Conservation (phyloP, 768 basidiomycete species). For the Tubosaeta brunneosetosa region DNA sequence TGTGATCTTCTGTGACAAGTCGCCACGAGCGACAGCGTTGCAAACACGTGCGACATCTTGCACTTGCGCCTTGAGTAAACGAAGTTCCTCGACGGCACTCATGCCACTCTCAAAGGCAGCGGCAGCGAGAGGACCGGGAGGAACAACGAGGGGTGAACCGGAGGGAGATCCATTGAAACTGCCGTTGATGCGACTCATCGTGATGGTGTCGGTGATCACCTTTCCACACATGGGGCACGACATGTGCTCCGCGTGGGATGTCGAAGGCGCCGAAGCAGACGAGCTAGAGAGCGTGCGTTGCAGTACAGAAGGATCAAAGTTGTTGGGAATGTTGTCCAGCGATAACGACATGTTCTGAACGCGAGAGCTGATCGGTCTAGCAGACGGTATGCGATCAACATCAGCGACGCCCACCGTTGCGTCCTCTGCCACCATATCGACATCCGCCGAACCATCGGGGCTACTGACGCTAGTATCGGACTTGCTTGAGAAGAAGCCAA, state of each 20-base stretch:
- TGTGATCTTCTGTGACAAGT: constrained; percentile 73
- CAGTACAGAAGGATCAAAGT: constrained; percentile 34
- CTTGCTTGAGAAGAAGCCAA: constrained; percentile 22
- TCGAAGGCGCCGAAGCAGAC: constrained; percentile 43
- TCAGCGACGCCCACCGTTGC: constrained; percentile 23
- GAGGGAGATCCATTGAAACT: constrained; percentile 26
- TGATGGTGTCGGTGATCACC: constrained; percentile 40
- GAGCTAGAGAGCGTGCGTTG: constrained; percentile 30
- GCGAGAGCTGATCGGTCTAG: constrained; percentile 27
- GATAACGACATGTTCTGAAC: constrained; percentile 46
- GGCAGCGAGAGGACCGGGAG: constrained; percentile 51
- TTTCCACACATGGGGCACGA: constrained; percentile 56
- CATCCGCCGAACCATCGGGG: constrained; percentile 17
- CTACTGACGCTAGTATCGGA: constrained; percentile 17
- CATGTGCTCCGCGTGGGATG: constrained; percentile 37
- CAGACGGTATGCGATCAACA: constrained; percentile 17
- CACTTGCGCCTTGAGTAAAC: constrained; percentile 77
- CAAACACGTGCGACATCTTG: constrained; percentile 78
- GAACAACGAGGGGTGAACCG: constrained; percentile 42
- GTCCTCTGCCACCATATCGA: constrained; percentile 28
- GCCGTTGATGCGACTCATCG: constrained; percentile 29
- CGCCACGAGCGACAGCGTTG: constrained; percentile 73
- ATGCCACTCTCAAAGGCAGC: constrained; percentile 57
- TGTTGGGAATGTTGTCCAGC: constrained; percentile 44
- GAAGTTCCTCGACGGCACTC: constrained; percentile 73